Percentiles rank a stretch among this genome's conserved stretches.
Evolutionary conservation across 768 basidiomycete genomes (phyloP).

Genomic region (Paxillus rubicundulus): DNA sequence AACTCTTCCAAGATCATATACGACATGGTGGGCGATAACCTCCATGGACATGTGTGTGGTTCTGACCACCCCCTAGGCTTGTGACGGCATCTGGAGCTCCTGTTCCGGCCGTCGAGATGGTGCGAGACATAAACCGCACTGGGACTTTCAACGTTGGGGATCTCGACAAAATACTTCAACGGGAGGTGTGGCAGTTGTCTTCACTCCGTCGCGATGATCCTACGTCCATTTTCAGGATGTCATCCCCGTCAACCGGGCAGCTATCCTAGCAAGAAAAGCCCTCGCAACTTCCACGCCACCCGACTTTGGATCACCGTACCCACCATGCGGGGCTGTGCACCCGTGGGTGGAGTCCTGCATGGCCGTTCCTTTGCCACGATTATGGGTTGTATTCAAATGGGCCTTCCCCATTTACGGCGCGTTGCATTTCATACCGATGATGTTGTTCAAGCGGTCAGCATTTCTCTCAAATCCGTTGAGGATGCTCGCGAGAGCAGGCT

Average conservation of each 20-base stretch:
- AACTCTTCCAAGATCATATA: slow-evolving; percentile 78
- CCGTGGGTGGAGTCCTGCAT: slow-evolving; percentile 60
- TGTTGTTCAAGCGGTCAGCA: slow-evolving; percentile 73
- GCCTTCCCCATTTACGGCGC: slow-evolving; percentile 85
- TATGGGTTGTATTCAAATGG: slow-evolving; percentile 80
- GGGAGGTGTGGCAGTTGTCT: slow-evolving; percentile 39
- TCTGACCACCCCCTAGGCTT: slow-evolving; percentile 53
- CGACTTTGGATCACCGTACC: slow-evolving; percentile 51
- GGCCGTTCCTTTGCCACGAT: slow-evolving; percentile 49
- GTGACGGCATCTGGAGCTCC: slow-evolving; percentile 64
- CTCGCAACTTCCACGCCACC: slow-evolving; percentile 30
- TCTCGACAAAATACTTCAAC: slow-evolving; percentile 52
- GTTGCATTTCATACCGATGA: slow-evolving; percentile 81
- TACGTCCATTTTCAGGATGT: slow-evolving; percentile 44
- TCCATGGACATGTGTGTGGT: background rate
- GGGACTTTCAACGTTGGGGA: slow-evolving; percentile 53
- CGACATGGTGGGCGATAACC: slow-evolving; percentile 52
- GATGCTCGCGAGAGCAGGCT: slow-evolving; percentile 60
- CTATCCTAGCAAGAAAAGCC: slow-evolving; percentile 45
- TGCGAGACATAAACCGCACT: slow-evolving; percentile 56
- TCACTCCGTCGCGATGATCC: background rate
- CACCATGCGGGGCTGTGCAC: slow-evolving; percentile 73
- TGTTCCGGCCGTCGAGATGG: slow-evolving; percentile 55
- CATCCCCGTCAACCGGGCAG: slow-evolving; percentile 47
- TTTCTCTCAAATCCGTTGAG: slow-evolving; percentile 65